Evolutionary conservation across 2,329 filamentous ascomycete species (phyloP), one percentile per base, ranked within the genome.

Genomic region (Cercospora citrullina): DNA sequence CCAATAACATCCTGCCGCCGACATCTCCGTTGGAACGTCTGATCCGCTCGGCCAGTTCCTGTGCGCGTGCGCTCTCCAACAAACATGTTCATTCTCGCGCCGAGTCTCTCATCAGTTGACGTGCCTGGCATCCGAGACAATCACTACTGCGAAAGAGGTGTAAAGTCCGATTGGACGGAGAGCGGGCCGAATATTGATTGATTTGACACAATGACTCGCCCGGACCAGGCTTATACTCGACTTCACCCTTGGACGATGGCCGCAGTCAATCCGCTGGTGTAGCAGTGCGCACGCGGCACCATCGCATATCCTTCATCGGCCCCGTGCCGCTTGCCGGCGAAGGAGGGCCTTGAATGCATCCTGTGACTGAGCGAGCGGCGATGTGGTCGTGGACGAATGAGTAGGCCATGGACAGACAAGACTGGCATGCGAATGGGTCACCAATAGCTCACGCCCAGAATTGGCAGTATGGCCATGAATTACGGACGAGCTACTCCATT

Each of bases 191-290:
- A 59, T 36, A 36, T 18, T 59, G 30, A 57, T n/a, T n/a, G 23
- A 16, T 12, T 59, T 59, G 55, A 59, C 55, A 59, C 55, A 18
- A 59, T 59, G 55, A 59, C 55, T 59, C 55, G 55, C 55, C 28
- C 33, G 28, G 31, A 59, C 55, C 55, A 59, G 55, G 14, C 28
- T 36, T 36, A 14, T 4, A 21, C 18, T 59, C 4, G n/a, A 21
- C 55, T 23, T 31, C 55, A 59, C n/a, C 23, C 55, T 33, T 36
- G 55, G 31, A 59, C 31, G 55, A 59, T 14, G 33, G 33, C 55
- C 30, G 30, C 28, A 59, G 16, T 14, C 23, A 16, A 10, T 0
- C 48, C 14, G 48, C 45, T n/a, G 48, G 16, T 14, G 28, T 5
- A 55, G 36, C 1, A 7, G 1, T 51, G 48, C 21, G 48, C 4